A percentile compares a stretch with the other conserved stretches of the same genome.
phyloP scores from a whole-genome alignment of 805 yeast genomes.

The Candida manassasensis region DNA sequence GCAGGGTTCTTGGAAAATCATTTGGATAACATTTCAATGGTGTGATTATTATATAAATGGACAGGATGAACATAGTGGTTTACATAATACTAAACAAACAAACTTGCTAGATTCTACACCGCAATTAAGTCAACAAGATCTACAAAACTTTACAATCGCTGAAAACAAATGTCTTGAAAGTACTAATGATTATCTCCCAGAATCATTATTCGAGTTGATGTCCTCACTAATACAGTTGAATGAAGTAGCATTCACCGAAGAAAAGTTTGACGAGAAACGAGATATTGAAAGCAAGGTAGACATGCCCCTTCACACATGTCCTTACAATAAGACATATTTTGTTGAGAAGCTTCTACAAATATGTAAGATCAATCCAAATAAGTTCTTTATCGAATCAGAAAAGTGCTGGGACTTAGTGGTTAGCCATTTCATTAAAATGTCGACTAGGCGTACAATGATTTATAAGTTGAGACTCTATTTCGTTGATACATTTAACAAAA shows the following conservation, averaged over 20 bases:
- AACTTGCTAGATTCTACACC: slow-evolving; percentile 21
- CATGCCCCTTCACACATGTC: slow-evolving; percentile 37
- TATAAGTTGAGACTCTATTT: slow-evolving; percentile 44
- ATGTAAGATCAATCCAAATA: slow-evolving; percentile 45
- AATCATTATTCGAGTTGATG: slow-evolving; percentile 47
- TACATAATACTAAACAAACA: slow-evolving; percentile 26
- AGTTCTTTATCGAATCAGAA: slow-evolving; percentile 41
- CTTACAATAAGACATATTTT: slow-evolving; percentile 53
- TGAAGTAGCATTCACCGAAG: slow-evolving; percentile 13
- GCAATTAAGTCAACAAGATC: slow-evolving; percentile 41
- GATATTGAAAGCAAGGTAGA: background rate
- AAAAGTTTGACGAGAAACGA: slow-evolving; percentile 7
- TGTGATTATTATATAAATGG: slow-evolving; percentile 68
- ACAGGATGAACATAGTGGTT: slow-evolving; percentile 29
- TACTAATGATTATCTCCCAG: slow-evolving; percentile 47
- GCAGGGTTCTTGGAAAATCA: slow-evolving; percentile 58
- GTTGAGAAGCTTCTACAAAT: slow-evolving; percentile 51
- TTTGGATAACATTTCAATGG: slow-evolving; percentile 70
- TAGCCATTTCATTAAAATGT: slow-evolving; percentile 42
- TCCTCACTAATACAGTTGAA: slow-evolving; percentile 44
- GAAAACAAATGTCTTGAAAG: slow-evolving; percentile 60
- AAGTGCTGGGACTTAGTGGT: slow-evolving; percentile 46
- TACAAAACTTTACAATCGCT: slow-evolving; percentile 50
- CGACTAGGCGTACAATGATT: slow-evolving; percentile 38
- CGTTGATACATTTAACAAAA: slow-evolving; percentile 47